These are phyloP conservation scores for Ochetophila trinervis DNA, from an alignment of 306 rosid genomes.

Conservation along the genomic window DNA sequence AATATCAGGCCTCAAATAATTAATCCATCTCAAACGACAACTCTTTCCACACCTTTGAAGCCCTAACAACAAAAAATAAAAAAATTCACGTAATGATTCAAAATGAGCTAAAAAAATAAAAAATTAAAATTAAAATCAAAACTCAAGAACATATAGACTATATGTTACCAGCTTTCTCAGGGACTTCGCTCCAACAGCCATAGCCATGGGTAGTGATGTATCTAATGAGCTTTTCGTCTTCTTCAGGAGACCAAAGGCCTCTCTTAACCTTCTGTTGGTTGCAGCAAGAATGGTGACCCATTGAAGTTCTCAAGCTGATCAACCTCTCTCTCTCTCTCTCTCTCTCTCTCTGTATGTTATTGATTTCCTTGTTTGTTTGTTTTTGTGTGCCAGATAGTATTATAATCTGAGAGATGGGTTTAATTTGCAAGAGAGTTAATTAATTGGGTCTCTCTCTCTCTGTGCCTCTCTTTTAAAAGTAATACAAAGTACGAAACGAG, in stretches of 20 bases:
- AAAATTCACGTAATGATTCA: too few species aligned
- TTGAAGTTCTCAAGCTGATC: slow-evolving; percentile 4
- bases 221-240: slow-evolving; percentile 90
- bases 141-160: too few species aligned
- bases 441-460: slow-evolving; percentile 21
- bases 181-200: slow-evolving; percentile 99
- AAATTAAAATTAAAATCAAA: background rate
- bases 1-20: slow-evolving; percentile 97
- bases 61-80: slow-evolving; percentile 44
- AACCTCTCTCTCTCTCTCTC: background rate
- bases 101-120: background rate
- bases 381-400: too few species aligned
- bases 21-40: slow-evolving; percentile 95
- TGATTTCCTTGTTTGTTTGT: background rate
- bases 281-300: slow-evolving; percentile 99
- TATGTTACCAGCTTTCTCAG: slow-evolving; percentile 95
- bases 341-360: background rate
- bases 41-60: slow-evolving; percentile 98
- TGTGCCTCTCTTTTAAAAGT: slow-evolving; percentile 30
- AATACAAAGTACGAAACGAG: slow-evolving; percentile 30
- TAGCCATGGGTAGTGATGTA: slow-evolving; percentile 91
- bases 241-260: slow-evolving; percentile 99
- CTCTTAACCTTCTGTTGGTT: slow-evolving; percentile 98
- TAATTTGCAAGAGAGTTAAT: too few species aligned
- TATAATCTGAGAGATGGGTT: too few species aligned